Evolutionary conservation across 192 early-diverging fungal species (phyloP).

Genomic region (Dimargaris xerosporica): DNA sequence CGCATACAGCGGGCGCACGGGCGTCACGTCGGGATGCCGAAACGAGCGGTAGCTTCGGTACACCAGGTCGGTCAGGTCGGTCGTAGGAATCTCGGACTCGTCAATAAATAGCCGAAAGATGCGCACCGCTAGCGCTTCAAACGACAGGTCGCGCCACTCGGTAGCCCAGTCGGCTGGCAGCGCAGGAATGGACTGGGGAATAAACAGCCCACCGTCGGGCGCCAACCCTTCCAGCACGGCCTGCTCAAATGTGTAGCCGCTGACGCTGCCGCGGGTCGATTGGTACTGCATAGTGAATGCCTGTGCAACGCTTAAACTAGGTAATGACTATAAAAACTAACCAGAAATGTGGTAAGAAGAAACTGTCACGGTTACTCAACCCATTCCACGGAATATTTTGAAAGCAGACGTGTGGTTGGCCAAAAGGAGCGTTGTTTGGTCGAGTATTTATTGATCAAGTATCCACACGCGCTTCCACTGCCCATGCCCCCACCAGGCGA

Average conservation of each 20-base stretch:
- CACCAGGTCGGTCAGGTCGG: constrained; percentile 51
- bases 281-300: constrained; percentile 63
- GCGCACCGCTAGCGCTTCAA: constrained; percentile 65
- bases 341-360: too few species aligned
- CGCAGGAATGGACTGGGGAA: constrained; percentile 67
- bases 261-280: constrained; percentile 68
- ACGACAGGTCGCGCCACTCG: constrained; percentile 56
- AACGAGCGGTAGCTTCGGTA: constrained; percentile 67
- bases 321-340: too few species aligned
- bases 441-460: too few species aligned
- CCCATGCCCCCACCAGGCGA: too few species aligned
- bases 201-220: constrained; percentile 87
- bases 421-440: too few species aligned
- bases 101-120: constrained; percentile 78
- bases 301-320: background rate
- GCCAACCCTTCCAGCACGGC: constrained; percentile 85
- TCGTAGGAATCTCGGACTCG: constrained; percentile 52
- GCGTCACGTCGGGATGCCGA: constrained; percentile 56
- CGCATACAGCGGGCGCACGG: constrained; percentile 33
- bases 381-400: too few species aligned
- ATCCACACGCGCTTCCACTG: too few species aligned
- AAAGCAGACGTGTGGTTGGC: too few species aligned
- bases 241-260: constrained; percentile 67
- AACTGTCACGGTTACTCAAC: too few species aligned
- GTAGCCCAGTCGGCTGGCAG: constrained; percentile 53